Percentiles rank a stretch among this genome's conserved stretches.
phyloP scores from a whole-genome alignment of 805 yeast genomes.

The Clavispora carvajalis region DNA sequence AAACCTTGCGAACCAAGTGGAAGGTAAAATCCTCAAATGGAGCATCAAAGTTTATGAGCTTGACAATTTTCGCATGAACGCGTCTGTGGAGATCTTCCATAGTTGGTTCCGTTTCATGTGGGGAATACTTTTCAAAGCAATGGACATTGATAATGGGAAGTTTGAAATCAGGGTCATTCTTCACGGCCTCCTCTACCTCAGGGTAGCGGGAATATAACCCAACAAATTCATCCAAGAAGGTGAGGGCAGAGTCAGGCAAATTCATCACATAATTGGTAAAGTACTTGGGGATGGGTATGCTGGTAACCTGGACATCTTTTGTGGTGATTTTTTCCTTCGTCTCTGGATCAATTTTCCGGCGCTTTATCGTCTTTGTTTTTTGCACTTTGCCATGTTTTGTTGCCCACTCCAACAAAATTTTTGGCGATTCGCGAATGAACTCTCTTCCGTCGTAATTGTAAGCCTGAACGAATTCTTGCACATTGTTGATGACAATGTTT shows the following conservation, averaged over 20 bases:
- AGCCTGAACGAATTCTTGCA: conserved; percentile 51
- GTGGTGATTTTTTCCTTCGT: conserved; percentile 19
- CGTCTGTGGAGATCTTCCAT: conserved; percentile 64
- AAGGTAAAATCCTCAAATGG: conserved; percentile 49
- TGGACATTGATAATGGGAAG: conserved; percentile 81
- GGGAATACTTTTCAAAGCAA: conserved; percentile 87
- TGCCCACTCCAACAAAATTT: conserved; percentile 45
- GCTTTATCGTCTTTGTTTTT: conserved; percentile 27
- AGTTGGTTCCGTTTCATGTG: conserved; percentile 66
- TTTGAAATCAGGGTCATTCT: conserved; percentile 40
- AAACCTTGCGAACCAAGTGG: conserved; percentile 88
- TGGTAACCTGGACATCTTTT: conserved; percentile 15
- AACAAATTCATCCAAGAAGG: conserved; percentile 69
- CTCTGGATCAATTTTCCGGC: conserved; percentile 34
- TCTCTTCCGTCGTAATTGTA: conserved; percentile 78
- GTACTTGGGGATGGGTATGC: conserved; percentile 44
- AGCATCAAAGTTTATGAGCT: conserved; percentile 42
- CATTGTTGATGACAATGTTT: conserved; percentile 65
- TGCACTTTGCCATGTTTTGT: conserved; percentile 30
- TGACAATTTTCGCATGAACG: conserved; percentile 48
- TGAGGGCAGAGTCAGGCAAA: conserved; percentile 87
- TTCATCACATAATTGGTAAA: conserved; percentile 87
- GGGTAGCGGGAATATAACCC: conserved; percentile 57
- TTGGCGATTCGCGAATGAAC: conserved; percentile 61
- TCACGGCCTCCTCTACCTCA: conserved; percentile 29